A percentile compares a stretch with the other conserved stretches of the same genome.
These are phyloP conservation scores for Rhodocollybia butyracea DNA, from an alignment of 768 basidiomycete species.

Conservation along the genomic window DNA sequence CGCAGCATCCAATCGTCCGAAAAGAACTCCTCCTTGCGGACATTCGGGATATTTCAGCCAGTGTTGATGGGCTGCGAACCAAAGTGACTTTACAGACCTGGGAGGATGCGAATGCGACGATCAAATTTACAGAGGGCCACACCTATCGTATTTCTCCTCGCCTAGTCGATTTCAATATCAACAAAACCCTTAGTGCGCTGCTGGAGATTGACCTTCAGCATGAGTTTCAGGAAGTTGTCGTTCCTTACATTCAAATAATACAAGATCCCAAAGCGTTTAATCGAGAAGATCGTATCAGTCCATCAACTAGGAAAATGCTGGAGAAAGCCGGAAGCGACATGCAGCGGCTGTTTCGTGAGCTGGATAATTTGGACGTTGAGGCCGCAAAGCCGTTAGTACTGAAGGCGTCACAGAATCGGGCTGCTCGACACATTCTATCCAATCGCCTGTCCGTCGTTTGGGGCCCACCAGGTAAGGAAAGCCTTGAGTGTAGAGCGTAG, in stretches of 20 bases:
- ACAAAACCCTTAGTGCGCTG: conserved; percentile 40
- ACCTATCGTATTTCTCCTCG: conserved; percentile 46
- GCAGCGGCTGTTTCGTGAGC: conserved; percentile 37
- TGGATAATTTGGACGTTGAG: conserved; percentile 28
- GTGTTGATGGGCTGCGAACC: conserved; percentile 25
- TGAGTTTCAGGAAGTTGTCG: conserved; percentile 8
- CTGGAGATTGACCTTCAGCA: conserved; percentile 44
- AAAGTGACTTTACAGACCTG: conserved; percentile 37
- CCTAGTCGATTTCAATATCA: conserved; percentile 52
- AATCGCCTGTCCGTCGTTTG: conserved; percentile 45
- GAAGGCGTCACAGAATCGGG: conserved; percentile 45
- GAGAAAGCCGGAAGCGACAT: conserved; percentile 33
- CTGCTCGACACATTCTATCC: conserved; percentile 38
- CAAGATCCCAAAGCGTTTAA: conserved; percentile 39
- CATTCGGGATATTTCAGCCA: conserved; percentile 37
- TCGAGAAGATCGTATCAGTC: conserved; percentile 13
- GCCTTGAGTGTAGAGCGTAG: not conserved
- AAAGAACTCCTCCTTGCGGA: conserved; percentile 37
- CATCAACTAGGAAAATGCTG: conserved; percentile 21
- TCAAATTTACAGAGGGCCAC: conserved; percentile 26
- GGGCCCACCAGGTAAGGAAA: conserved; percentile 45
- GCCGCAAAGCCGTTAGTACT: conserved; percentile 37
- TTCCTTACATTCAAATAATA: conserved; percentile 43
- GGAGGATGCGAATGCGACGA: conserved; percentile 25
- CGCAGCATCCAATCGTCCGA: conserved; percentile 36